These are phyloP conservation scores for Monilinia vaccinii-corymbosi DNA, from an alignment of 2,329 filamentous ascomycete genomes.

Conservation along the genomic window DNA sequence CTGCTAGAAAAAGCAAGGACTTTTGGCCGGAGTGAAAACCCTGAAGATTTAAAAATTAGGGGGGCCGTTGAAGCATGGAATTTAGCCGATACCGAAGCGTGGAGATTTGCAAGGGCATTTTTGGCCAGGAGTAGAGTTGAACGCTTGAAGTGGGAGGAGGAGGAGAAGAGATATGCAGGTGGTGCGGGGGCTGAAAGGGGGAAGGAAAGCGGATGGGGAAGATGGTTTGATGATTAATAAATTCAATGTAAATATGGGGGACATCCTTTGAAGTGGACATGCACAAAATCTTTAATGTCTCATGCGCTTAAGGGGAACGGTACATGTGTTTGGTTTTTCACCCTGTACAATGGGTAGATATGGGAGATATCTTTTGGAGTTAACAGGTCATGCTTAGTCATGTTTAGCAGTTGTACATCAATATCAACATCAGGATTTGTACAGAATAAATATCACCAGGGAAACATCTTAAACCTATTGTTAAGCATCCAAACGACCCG, in stretches of 20 bases:
- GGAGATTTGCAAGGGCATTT: slow-evolving; percentile 64
- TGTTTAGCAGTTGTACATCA: not conserved
- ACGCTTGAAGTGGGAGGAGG: slow-evolving; percentile 58
- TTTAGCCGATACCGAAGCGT: slow-evolving; percentile 66
- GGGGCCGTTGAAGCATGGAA: slow-evolving; percentile 56
- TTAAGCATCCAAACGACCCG: too few species aligned
- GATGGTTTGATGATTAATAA: slow-evolving; percentile 26
- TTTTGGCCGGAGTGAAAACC: slow-evolving; percentile 33
- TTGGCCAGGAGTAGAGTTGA: slow-evolving; percentile 54
- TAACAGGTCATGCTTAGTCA: not conserved
- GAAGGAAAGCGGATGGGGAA: slow-evolving; percentile 22
- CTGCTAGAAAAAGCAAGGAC: slow-evolving; percentile 48
- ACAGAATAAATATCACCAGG: not conserved
- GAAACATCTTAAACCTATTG: not conserved
- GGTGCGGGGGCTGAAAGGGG: slow-evolving; percentile 41
- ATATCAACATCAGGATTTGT: not conserved
- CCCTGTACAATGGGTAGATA: not conserved
- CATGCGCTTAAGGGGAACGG: not conserved
- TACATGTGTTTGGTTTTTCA: not conserved
- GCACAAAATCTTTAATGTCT: not conserved
- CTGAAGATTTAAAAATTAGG: slow-evolving; percentile 38
- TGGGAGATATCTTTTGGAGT: not conserved
- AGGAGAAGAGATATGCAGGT: slow-evolving; percentile 55
- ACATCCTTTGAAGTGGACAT: not conserved
- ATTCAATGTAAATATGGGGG: not conserved